Evolutionary conservation across 2,329 filamentous ascomycete species (phyloP).

Genomic region (Cladorrhinum sp.): DNA sequence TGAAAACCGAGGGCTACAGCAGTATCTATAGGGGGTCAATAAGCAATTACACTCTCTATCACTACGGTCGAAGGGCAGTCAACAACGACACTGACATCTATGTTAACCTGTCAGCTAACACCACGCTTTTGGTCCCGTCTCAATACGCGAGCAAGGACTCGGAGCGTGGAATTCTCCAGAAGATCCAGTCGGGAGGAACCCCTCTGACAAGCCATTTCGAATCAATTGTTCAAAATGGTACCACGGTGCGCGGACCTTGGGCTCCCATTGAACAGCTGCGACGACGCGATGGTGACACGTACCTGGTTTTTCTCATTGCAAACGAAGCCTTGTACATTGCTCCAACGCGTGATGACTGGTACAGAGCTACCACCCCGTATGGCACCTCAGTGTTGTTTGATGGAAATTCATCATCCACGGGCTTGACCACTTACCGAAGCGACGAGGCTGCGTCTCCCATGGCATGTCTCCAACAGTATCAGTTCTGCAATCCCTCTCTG

Average conservation of each 20-base stretch:
- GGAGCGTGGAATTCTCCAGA: background rate
- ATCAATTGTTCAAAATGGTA: background rate
- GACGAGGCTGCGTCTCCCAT: constrained; percentile 11
- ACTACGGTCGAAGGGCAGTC: background rate
- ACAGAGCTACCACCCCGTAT: background rate
- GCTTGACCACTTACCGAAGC: background rate
- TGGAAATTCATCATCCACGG: too few relatives aligned
- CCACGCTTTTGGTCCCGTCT: background rate
- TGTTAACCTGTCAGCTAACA: background rate
- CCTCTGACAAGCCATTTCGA: background rate
- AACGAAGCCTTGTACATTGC: background rate
- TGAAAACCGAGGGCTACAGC: constrained; percentile 11
- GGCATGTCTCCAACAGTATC: constrained; percentile 3
- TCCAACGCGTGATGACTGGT: background rate
- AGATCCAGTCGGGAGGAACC: background rate
- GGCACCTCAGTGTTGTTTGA: background rate
- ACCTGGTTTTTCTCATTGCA: background rate
- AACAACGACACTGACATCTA: background rate
- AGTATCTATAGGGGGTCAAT: background rate
- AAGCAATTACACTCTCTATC: background rate
- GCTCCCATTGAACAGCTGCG: background rate
- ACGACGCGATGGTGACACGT: background rate
- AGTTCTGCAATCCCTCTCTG: constrained; percentile 6
- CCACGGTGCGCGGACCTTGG: background rate
- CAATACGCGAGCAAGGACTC: background rate